Base-by-base conservation (phyloP, 208 protist genomes). In the Trypanosoma melophagium region DNA sequence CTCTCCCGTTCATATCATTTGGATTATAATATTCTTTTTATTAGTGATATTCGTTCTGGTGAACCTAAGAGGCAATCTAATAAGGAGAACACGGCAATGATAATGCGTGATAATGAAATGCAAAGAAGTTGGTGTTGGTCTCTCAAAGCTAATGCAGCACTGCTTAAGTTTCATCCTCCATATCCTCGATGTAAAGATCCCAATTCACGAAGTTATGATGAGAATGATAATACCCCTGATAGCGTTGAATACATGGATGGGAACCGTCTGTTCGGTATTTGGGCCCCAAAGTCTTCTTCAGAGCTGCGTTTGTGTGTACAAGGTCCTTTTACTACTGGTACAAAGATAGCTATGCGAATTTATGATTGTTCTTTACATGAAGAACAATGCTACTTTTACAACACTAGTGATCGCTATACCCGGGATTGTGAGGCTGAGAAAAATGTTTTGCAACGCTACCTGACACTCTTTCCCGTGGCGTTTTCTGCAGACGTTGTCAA, bases 141-240 rank as follows among this genome's bases (percentile, higher is more conserved):
- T 2, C 81, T 99, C 19, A 62, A 79, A 21, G 91, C 95, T 19
- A 41, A 80, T 24, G 74, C 67, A 10, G 86, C 85, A 22, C 86
- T 99, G 86, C 85, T 99, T 25, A 99, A 99, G 71, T 99, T 98
- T 66, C 84, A 97, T 60, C 92, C 97, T 49, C 95, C 97, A 7
- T 99, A 97, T 75, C 87, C 81, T 9, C 60, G 69, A 31, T 80
- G 80, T 41, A 64, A 60, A 38, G 83, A 90, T 40, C 42, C 60
- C 3, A 28, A 38, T 8, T 75, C 74, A 7, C 58, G 59, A 5
- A 53, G 55, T 17, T 86, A 75, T 58, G 86, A 82, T 45, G 51
- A 60, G 16, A 55, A 74, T 3, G 88, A 94, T 70, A 73, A 80
- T 45, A 92, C 83, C 9, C 69, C 80, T 41, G 80, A 88, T 21